A percentile compares a stretch with the other conserved stretches of the same genome.
These are phyloP conservation scores for Trichophyton equinum DNA, from an alignment of 2,329 filamentous ascomycete species.

Conservation along the genomic window DNA sequence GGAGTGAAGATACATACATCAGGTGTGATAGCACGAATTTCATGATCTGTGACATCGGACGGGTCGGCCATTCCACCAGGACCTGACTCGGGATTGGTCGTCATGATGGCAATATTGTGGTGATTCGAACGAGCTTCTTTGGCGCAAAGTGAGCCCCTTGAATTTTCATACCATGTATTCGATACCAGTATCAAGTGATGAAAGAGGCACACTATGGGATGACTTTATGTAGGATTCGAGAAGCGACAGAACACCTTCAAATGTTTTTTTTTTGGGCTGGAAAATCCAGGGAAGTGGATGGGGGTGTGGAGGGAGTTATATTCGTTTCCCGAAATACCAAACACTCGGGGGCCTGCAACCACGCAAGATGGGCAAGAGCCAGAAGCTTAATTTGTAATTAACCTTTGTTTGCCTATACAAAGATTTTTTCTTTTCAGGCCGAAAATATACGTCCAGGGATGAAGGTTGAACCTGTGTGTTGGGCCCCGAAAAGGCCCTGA, in stretches of 20 bases:
- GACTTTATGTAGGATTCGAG: neutral
- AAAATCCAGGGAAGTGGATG: constrained; percentile 1
- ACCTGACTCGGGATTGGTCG: neutral
- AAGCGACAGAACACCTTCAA: neutral
- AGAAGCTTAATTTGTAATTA: constrained; percentile 4
- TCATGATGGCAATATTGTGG: neutral
- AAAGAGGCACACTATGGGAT: neutral
- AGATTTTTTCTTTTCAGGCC: neutral
- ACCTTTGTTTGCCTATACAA: constrained; percentile 2
- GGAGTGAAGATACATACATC: neutral
- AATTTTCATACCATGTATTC: neutral
- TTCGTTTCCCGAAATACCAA: neutral
- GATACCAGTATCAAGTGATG: neutral
- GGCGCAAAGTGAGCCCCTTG: neutral
- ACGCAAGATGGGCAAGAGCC: neutral
- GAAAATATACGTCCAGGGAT: neutral
- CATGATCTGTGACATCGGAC: neutral
- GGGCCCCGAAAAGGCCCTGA: neutral
- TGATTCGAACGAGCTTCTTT: neutral
- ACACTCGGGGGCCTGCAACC: neutral
- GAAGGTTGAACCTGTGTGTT: constrained; percentile 4
- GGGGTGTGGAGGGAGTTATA: neutral
- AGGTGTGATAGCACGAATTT: neutral
- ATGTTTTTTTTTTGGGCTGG: neutral
- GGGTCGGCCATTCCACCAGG: neutral